A percentile compares a stretch with the other conserved stretches of the same genome.
phyloP scores from a whole-genome alignment of 139 green algal genomes.

The Marvania coccoides region DNA sequence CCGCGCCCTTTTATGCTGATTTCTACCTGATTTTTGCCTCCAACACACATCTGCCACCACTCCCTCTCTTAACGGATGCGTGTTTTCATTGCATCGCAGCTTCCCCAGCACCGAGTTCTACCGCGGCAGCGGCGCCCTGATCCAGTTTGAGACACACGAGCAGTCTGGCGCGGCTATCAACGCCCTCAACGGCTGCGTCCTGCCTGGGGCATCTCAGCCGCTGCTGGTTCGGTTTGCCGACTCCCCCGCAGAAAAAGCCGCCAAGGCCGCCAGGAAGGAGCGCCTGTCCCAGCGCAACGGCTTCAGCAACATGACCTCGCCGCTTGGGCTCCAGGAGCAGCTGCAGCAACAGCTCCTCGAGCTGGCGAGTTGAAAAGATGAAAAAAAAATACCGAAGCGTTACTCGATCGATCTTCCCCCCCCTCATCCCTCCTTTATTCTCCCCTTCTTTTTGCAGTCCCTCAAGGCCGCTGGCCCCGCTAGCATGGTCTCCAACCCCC shows the following conservation, averaged over 20 bases:
- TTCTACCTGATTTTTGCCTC: too few relatives aligned
- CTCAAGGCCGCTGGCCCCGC: not conserved
- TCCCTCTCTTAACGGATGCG: too few relatives aligned
- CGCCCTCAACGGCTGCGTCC: conserved; percentile 37
- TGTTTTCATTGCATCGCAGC: not conserved
- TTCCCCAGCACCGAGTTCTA: conserved; percentile 26
- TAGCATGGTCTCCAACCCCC: too few relatives aligned
- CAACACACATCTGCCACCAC: too few relatives aligned
- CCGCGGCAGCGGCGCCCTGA: conserved; percentile 33
- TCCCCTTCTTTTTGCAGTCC: not conserved
- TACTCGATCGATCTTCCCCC: too few relatives aligned
- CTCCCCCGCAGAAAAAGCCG: conserved; percentile 54
- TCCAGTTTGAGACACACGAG: conserved; percentile 40
- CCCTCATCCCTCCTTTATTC: not conserved
- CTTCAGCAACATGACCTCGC: not conserved
- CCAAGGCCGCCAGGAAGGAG: conserved; percentile 32
- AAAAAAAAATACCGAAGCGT: too few relatives aligned
- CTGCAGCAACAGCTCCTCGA: not conserved
- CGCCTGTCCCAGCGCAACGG: not conserved
- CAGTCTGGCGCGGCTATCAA: conserved; percentile 42
- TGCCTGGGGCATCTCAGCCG: conserved; percentile 24
- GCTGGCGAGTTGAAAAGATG: not conserved
- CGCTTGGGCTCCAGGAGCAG: not conserved
- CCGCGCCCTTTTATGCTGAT: not conserved
- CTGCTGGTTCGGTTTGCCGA: conserved; percentile 53